Conservation (phyloP, 176 grass and related monocot species). For the Eleusine indica region DNA sequence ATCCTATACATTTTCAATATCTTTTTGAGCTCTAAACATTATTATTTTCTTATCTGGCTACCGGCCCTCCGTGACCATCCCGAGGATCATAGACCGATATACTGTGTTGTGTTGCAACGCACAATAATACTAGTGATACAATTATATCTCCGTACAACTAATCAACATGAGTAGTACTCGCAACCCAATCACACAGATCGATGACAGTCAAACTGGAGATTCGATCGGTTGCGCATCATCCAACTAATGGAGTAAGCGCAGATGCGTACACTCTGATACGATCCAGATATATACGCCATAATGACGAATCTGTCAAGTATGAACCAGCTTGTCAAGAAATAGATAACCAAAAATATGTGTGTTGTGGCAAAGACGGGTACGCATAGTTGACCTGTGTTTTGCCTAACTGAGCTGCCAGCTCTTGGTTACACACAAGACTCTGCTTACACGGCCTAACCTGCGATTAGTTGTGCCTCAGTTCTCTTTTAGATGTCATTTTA, state of each 20-base stretch:
- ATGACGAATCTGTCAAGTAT: not conserved
- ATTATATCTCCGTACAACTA: too few relatives aligned
- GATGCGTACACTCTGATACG: not conserved
- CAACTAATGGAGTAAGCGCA: not conserved
- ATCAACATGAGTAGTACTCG: too few relatives aligned
- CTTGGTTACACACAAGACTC: not conserved
- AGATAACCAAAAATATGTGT: not conserved
- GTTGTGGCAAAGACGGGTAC: not conserved
- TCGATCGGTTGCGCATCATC: not conserved
- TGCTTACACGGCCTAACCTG: not conserved
- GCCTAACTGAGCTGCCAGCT: not conserved
- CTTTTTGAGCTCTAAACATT: too few relatives aligned
- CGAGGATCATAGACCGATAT: too few relatives aligned
- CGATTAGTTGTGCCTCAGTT: not conserved
- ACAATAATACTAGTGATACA: too few relatives aligned
- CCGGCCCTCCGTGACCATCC: too few relatives aligned
- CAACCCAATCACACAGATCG: too few relatives aligned
- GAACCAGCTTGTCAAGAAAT: not conserved
- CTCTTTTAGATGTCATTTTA: not conserved
- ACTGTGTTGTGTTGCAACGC: too few relatives aligned
- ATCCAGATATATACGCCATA: not conserved
- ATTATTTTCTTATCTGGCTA: too few relatives aligned
- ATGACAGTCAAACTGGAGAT: not conserved
- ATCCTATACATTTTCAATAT: too few relatives aligned
- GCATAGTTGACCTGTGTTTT: not conserved